Percentiles rank a stretch among this genome's conserved stretches.
These are phyloP conservation scores for Bruguiera hainesii DNA, from an alignment of 441 rosid species.

Conservation along the genomic window DNA sequence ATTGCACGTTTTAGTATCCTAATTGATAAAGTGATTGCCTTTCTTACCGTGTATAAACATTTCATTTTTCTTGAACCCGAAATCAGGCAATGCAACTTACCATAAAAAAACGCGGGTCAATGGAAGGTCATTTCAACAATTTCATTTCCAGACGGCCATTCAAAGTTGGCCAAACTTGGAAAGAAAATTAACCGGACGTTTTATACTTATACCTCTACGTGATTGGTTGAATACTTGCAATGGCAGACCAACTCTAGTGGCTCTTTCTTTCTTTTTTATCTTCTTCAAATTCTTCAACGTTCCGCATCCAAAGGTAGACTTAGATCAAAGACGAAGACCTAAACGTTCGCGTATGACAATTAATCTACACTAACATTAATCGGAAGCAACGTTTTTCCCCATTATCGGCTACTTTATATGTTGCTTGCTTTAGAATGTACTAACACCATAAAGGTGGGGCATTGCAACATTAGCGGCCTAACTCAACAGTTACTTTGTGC, in stretches of 20 bases:
- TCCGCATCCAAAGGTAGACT: slow-evolving; percentile 41
- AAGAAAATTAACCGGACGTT: not conserved
- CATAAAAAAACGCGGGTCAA: slow-evolving; percentile 33
- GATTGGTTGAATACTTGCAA: slow-evolving; percentile 30
- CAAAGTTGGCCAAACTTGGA: not conserved
- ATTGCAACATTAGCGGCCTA: slow-evolving; percentile 24
- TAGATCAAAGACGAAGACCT: slow-evolving; percentile 4
- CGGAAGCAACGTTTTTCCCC: not conserved
- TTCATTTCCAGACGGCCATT: slow-evolving; percentile 17
- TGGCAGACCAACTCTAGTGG: slow-evolving; percentile 70
- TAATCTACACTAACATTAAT: not conserved
- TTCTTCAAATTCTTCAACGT: slow-evolving; percentile 17
- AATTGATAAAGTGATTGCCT: too few relatives aligned
- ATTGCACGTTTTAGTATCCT: too few relatives aligned
- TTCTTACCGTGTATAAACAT: too few relatives aligned
- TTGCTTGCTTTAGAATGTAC: not conserved
- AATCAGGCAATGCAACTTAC: slow-evolving; percentile 30
- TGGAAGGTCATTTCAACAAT: slow-evolving; percentile 32
- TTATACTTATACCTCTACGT: not conserved
- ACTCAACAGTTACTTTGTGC: slow-evolving; percentile 14
- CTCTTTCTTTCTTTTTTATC: slow-evolving; percentile 7
- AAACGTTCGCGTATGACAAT: slow-evolving; percentile 8
- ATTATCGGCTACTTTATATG: too few relatives aligned
- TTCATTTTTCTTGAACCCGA: too few relatives aligned
- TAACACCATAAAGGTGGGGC: not conserved